Base-by-base conservation (phyloP, 768 basidiomycete species). In the Agrocybe pediades region DNA sequence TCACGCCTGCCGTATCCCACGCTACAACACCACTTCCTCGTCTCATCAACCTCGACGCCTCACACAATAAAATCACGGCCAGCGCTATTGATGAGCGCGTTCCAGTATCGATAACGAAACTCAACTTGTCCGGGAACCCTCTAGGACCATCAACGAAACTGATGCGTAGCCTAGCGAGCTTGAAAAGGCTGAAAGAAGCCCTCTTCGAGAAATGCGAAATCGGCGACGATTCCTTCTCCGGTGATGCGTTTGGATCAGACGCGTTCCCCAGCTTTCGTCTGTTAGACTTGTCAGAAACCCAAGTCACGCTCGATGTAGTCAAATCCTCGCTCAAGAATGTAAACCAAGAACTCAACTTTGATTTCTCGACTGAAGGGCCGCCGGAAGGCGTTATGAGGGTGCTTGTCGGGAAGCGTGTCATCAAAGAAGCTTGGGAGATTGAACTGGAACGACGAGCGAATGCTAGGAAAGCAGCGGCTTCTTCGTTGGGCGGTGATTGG, bases 351-450 rank as follows among this genome's bases (percentile, higher is more conserved):
- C 59, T 89, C 16, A 76, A 73, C 46, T 86, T 81, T 54, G 82
- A 88, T 52, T 62, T 77, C 24, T 81, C 83, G 0, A 69, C 71
- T 15, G 81, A 84, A 26, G 79, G 82, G 39, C 81, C 82, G 7
- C 73, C 75, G 2, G 72, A 73, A 33, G 86, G 84, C 16, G 72
- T 79, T 0, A 62, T 81, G 2, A 76, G 78, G 44, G 71, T 92
- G 17, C 72, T 84, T 16, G 75, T 90, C 2, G 92, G 90, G 15
- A 90, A 90, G 71, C 78, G 77, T 58, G 72, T 90, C 21, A 62
- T 88, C 52, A 84, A 84, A 63, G 91, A 93, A 67, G 68, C 80
- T 26, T 92, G 91, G 91, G 92, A 93, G 64, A 57, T 93, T 11
- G 90, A 90, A 64, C 73, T 83, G 16, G 90, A 93, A 62, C 71